phyloP scores from a whole-genome alignment of 495 filamentous ascomycete species.

The Talaromyces ruber region DNA sequence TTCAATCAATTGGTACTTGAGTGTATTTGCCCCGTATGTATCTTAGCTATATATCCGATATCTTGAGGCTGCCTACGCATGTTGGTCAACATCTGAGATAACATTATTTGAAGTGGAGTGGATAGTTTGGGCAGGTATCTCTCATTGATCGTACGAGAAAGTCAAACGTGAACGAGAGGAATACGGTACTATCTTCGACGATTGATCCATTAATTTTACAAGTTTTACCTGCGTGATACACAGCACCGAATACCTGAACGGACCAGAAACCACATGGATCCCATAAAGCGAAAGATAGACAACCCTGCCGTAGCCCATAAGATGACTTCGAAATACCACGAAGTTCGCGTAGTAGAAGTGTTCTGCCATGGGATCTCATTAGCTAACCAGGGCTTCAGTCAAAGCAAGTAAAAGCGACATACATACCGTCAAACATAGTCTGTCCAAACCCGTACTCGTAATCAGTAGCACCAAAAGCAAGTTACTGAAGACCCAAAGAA shows the following conservation, averaged over 20 bases:
- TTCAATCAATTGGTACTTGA: too few relatives aligned
- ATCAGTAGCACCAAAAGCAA: conserved; percentile 77
- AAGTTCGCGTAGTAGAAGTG: conserved; percentile 51
- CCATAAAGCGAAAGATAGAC: conserved; percentile 68
- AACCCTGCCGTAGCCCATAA: conserved; percentile 72
- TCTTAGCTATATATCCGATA: too few relatives aligned
- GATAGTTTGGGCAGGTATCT: too few relatives aligned
- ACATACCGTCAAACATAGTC: conserved; percentile 80
- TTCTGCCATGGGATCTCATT: conserved; percentile 1
- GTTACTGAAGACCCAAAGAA: conserved; percentile 92
- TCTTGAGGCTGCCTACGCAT: too few relatives aligned
- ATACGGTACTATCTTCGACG: too few relatives aligned
- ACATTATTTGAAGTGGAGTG: too few relatives aligned
- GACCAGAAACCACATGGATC: conserved; percentile 78
- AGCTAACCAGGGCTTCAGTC: not conserved
- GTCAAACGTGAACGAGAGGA: too few relatives aligned
- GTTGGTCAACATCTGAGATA: too few relatives aligned
- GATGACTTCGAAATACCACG: conserved; percentile 70
- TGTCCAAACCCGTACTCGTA: conserved; percentile 73
- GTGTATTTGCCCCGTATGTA: too few relatives aligned
- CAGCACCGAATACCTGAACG: conserved; percentile 77
- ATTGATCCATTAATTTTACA: too few relatives aligned
- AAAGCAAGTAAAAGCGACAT: not conserved
- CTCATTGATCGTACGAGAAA: too few relatives aligned
- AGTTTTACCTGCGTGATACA: conserved; percentile 28